Evolutionary conservation across 768 basidiomycete species (phyloP), one percentile per base, ranked within the genome.

Genomic region (Pleurotus sapidus): DNA sequence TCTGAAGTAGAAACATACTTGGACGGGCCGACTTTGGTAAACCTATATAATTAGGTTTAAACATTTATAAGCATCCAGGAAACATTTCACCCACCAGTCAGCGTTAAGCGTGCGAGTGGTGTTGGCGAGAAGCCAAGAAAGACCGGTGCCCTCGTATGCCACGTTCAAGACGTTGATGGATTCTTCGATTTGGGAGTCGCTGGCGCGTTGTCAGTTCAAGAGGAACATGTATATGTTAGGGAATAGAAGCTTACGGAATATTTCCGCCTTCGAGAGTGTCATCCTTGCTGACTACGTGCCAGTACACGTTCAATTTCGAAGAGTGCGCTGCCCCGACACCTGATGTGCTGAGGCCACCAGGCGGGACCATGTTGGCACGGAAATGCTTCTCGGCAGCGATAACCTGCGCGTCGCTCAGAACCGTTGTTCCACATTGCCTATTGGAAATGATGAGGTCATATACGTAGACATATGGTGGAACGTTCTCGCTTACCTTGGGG

Each of bases 91-190:
- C 42, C 18, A 75, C 82, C 80, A 84, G 57, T 72, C 64, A 23
- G 72, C 51, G 61, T 79, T 82, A 59, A 70, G 60, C 2, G 77
- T 82, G 53, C 74, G 76, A 47, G 68, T 70, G 17, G 76, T 81
- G 46, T 66, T 63, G 5, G 61, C 68, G 15, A 74, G 68, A 5
- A 39, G 55, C 66, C 72, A 75, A 23, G 64, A 59, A 57, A 76
- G 60, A 6, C 71, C 72, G 5, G 66, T 53, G 34, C 57, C 49
- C 18, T 54, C 55, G 25, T 56, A 56, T 9, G 57, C 55, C 4
- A 58, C 60, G 6, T 63, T 58, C 56, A 38, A 30, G 46, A 49
- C 46, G 47, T 38, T 24, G 12, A 49, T 42, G 58, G 20, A 38
- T 12, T 11, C 18, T 49, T n/a, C 25, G 27, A 18, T 54, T 30